Conservation (phyloP, 148 eudicot species). For the Camellia sinensis region DNA sequence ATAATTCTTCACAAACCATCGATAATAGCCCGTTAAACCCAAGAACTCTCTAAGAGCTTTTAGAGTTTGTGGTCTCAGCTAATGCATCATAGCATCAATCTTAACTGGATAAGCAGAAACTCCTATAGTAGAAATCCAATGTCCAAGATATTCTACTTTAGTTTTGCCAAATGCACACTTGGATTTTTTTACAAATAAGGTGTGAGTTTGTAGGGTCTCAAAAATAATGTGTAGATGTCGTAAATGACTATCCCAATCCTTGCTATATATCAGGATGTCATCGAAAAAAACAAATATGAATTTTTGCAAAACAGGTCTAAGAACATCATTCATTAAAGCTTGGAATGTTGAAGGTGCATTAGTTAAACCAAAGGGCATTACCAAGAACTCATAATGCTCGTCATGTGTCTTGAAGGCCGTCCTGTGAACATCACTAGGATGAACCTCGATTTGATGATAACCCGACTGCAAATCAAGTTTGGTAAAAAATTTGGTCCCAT, state of each 20-base stretch:
- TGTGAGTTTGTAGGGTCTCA: too few species aligned
- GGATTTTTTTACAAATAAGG: not conserved
- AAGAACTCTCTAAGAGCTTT: not conserved
- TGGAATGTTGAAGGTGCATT: not conserved
- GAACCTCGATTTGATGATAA: not conserved
- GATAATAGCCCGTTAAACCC: not conserved
- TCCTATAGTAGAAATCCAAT: not conserved
- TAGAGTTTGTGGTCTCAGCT: not conserved
- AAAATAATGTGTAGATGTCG: not conserved
- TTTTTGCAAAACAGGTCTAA: not conserved
- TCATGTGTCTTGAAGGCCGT: not conserved
- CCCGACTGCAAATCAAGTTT: not conserved
- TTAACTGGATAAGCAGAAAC: not conserved
- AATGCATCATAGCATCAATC: not conserved
- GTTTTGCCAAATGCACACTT: not conserved
- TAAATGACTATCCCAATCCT: not conserved
- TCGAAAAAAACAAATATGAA: slow-evolving; percentile 1
- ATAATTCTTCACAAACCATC: not conserved
- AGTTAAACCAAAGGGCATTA: slow-evolving; percentile 1
- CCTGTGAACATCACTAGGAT: not conserved
- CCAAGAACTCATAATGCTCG: not conserved
- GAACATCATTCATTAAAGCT: not conserved
- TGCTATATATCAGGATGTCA: not conserved
- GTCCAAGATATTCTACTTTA: not conserved
- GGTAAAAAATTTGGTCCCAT: not conserved